phyloP scores from a whole-genome alignment of 441 rosid genomes.

The Cnidoscolus chayamansa region DNA sequence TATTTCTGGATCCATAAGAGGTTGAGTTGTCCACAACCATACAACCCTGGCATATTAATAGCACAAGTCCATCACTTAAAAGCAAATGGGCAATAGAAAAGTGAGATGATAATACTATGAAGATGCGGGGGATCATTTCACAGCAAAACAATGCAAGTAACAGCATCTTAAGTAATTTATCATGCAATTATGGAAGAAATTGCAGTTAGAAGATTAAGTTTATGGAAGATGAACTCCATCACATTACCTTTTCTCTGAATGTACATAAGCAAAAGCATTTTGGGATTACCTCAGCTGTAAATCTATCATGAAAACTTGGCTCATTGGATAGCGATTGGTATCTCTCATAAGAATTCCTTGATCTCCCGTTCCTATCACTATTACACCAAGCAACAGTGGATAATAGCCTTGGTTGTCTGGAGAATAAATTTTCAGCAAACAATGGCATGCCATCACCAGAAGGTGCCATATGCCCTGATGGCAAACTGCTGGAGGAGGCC shows the following conservation, averaged over 20 bases:
- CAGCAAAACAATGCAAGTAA: background rate
- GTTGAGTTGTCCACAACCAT: conserved; percentile 52
- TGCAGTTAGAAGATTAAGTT: background rate
- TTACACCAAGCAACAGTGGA: conserved; percentile 56
- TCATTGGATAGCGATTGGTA: conserved; percentile 49
- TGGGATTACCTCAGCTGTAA: conserved; percentile 57
- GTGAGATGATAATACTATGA: background rate
- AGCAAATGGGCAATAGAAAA: background rate
- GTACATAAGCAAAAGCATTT: background rate
- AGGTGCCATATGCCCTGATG: conserved; percentile 49
- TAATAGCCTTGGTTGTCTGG: conserved; percentile 59
- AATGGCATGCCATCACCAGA: conserved; percentile 56
- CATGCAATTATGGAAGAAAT: background rate
- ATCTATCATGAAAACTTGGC: conserved; percentile 47
- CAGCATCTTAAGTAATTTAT: conserved; percentile 1
- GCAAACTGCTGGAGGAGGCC: conserved; percentile 56
- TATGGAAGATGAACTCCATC: background rate
- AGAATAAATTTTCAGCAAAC: conserved; percentile 46
- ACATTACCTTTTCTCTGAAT: background rate
- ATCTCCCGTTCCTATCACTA: conserved; percentile 58
- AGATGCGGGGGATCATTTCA: background rate
- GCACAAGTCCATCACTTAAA: background rate
- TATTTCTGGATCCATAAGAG: conserved; percentile 52
- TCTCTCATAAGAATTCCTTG: conserved; percentile 63
- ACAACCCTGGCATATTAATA: conserved; percentile 47